Base-by-base conservation (phyloP, 441 rosid species). In the Corymbia citriodora region DNA sequence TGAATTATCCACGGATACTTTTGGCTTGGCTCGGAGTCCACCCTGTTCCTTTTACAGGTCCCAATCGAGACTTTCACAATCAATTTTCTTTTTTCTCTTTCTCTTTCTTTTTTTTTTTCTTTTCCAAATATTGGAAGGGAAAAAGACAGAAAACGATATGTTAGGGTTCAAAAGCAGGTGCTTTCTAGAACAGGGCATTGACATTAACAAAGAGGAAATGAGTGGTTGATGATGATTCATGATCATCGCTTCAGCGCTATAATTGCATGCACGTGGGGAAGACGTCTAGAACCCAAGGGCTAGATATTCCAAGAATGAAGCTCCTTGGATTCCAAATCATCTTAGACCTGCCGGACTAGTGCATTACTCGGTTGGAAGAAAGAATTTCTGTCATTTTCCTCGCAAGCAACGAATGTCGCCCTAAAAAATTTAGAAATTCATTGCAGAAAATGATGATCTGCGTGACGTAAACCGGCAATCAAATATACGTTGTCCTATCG, bases 401-500 rank as follows among this genome's bases (percentile, higher is more conserved):
- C 9, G 6, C 50, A 1, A 0, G 81, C 0, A 9, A 18, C 25
- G 48, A 8, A 33, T 4, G 63, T 4, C 63, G 29, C 25, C 48
- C 33, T 33, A 33, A 18, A 31, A 33, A 18, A 70, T 18, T 18
- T 16, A 36, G 13, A 18, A 17, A 33, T 70, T 36, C 48, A 33
- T 12, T 7, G 25, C 21, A 65, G 1, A 31, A 65, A 68, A 16
- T 14, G 63, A 68, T 31, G 48, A 33, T 33, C 13, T 5, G 2
- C 3, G 4, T 16, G 4, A 14, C 0, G 19, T 3, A 16, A 36
- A 15, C 36, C 5, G 36, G 36, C 33, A 36, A 65, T 65, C 27
- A 57, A 25, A 1, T 29, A 1, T 16, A 27, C 2, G 18, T 57
- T 0, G 2, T 57, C 29, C 63, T 9, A 59, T 59, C 0, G 29